Evolutionary conservation across 768 basidiomycete genomes (phyloP).

Genomic region (Amanita inopinata): DNA sequence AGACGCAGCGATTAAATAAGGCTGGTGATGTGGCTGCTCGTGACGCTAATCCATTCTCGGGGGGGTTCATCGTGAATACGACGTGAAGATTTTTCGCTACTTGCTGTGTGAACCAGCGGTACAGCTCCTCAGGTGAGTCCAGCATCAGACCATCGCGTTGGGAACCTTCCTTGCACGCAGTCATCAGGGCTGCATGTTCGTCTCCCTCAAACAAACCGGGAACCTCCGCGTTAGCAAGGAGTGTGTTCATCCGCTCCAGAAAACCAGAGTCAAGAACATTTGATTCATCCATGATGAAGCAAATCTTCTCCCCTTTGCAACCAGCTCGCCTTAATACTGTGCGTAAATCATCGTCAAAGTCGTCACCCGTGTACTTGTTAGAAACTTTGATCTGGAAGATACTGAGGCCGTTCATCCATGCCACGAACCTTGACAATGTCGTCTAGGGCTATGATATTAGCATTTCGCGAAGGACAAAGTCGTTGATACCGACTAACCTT

Average conservation of each 20-base stretch:
- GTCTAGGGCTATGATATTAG: slow-evolving; percentile 44
- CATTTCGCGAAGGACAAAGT: neutral
- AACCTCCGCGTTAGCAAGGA: slow-evolving; percentile 99
- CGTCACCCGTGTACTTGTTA: slow-evolving; percentile 97
- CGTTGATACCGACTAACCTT: slow-evolving; percentile 75
- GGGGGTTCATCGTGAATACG: slow-evolving; percentile 99
- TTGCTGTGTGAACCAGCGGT: slow-evolving; percentile 98
- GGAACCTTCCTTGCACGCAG: slow-evolving; percentile 99
- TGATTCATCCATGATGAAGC: slow-evolving; percentile 99
- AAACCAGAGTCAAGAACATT: slow-evolving; percentile 99
- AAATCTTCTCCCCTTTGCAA: slow-evolving; percentile 98
- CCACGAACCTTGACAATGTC: slow-evolving; percentile 94
- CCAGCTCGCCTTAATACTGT: slow-evolving; percentile 91
- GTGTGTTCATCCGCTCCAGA: slow-evolving; percentile 99
- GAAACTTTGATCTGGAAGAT: slow-evolving; percentile 99
- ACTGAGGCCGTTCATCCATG: slow-evolving; percentile 99
- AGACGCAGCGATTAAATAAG: slow-evolving; percentile 95
- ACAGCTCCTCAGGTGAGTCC: slow-evolving; percentile 95
- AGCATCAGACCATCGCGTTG: slow-evolving; percentile 97
- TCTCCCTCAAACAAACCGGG: slow-evolving; percentile 99
- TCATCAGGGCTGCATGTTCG: slow-evolving; percentile 96
- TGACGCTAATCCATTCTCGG: slow-evolving; percentile 90
- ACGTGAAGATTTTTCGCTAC: slow-evolving; percentile 97
- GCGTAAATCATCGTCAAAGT: slow-evolving; percentile 96
- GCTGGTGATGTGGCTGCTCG: slow-evolving; percentile 97